These are phyloP conservation scores for Marasmius sp. DNA, from an alignment of 1,284 basidiomycete species.

Conservation along the genomic window DNA sequence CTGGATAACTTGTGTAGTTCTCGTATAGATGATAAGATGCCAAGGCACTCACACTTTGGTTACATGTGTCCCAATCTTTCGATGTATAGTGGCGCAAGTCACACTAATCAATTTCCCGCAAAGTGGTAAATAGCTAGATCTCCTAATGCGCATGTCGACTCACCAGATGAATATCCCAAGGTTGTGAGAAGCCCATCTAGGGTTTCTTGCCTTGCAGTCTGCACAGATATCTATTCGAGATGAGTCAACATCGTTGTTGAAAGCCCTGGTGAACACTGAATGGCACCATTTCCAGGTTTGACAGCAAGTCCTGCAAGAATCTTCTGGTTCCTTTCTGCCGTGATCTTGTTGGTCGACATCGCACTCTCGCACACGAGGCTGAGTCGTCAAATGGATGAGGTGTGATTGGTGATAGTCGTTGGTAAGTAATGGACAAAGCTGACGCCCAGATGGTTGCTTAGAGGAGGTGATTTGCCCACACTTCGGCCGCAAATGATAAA, in stretches of 20 bases:
- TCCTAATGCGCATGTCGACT: constrained; percentile 16
- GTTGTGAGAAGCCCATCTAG: constrained; percentile 83
- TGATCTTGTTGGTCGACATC: constrained; percentile 30
- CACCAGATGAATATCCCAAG: constrained; percentile 83
- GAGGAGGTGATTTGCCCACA: too few relatives aligned
- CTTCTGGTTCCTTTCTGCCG: constrained; percentile 69
- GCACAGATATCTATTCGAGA: constrained; percentile 68
- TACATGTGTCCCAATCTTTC: constrained; percentile 86
- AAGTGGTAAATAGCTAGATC: background rate
- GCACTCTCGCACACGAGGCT: background rate
- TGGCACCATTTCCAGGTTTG: constrained; percentile 73
- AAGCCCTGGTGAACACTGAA: constrained; percentile 11
- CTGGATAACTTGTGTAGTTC: constrained; percentile 34
- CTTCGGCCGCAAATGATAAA: too few relatives aligned
- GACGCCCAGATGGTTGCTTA: too few relatives aligned
- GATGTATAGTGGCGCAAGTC: constrained; percentile 82
- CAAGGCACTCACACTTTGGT: constrained; percentile 71
- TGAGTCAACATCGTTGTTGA: background rate
- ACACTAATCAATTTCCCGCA: constrained; percentile 45
- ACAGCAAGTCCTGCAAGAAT: constrained; percentile 63
- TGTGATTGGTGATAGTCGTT: too few relatives aligned
- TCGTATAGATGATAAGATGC: background rate
- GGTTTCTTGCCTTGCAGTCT: constrained; percentile 76
- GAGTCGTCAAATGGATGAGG: too few relatives aligned
- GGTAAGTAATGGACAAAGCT: too few relatives aligned